phyloP scores from a whole-genome alignment of 2,329 filamentous ascomycete genomes.

The Colletotrichum sp. region DNA sequence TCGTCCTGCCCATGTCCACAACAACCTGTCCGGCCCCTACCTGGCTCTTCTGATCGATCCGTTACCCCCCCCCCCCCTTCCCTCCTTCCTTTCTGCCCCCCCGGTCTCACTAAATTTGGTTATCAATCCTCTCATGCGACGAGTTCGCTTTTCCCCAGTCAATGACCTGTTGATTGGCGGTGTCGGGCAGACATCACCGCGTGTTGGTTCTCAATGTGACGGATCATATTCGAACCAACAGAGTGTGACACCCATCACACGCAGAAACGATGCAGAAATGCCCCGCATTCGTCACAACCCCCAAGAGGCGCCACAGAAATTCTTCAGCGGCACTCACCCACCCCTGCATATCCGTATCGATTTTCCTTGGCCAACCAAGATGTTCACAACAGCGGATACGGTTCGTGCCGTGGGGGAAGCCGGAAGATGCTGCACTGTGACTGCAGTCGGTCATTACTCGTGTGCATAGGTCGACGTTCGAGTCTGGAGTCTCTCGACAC shows the following conservation, averaged over 20 bases:
- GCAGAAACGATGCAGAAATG: not conserved
- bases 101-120: conserved; percentile 14
- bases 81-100: conserved; percentile 5
- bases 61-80: not conserved
- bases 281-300: not conserved
- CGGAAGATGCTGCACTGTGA: not conserved
- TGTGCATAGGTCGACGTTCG: not conserved
- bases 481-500: not conserved
- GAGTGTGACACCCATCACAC: not conserved
- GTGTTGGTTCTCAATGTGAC: not conserved
- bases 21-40: not conserved
- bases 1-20: not conserved
- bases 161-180: not conserved
- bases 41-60: conserved; percentile 8
- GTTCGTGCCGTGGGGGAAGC: not conserved
- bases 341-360: not conserved
- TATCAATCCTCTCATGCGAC: not conserved
- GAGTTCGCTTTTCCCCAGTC: not conserved
- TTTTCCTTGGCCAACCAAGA: not conserved
- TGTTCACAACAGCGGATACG: not conserved
- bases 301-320: not conserved
- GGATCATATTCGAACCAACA: not conserved
- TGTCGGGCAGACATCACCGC: not conserved
- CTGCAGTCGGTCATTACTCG: not conserved
- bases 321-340: not conserved